phyloP scores from a whole-genome alignment of 352 stramenopile species.

The Pythium rishiriense region DNA sequence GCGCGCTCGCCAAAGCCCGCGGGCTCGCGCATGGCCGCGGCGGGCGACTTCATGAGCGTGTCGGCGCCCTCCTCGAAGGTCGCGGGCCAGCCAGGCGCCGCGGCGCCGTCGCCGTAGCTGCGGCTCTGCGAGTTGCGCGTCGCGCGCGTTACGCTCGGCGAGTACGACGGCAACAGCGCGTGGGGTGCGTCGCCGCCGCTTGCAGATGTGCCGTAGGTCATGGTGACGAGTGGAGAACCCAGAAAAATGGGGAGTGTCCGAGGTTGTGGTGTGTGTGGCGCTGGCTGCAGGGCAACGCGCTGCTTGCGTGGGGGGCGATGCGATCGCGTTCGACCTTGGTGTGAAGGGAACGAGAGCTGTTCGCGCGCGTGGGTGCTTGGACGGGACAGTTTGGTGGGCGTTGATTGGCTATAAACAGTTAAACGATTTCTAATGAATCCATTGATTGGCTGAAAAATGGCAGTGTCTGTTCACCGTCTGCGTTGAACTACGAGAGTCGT shows the following conservation, averaged over 20 bases:
- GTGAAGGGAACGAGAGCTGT: background rate
- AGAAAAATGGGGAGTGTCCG: background rate
- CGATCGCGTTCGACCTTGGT: background rate
- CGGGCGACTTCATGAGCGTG: slow-evolving; percentile 52
- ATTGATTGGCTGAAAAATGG: background rate
- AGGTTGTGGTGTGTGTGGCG: background rate
- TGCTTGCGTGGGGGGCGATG: background rate
- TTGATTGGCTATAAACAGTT: slow-evolving; percentile 9
- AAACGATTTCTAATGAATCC: background rate
- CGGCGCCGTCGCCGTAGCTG: slow-evolving; percentile 27
- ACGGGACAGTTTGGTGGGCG: background rate
- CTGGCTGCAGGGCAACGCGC: background rate
- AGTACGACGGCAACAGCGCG: slow-evolving; percentile 64
- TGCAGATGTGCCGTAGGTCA: slow-evolving; percentile 25
- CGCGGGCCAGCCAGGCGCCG: slow-evolving; percentile 54
- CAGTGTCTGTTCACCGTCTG: background rate
- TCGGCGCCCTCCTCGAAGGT: slow-evolving; percentile 72
- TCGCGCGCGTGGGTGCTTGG: background rate
- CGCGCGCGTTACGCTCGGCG: slow-evolving; percentile 43
- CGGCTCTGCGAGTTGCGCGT: slow-evolving; percentile 24
- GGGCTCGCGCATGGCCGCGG: slow-evolving; percentile 32
- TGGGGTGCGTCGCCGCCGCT: slow-evolving; percentile 15
- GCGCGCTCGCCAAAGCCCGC: slow-evolving; percentile 49
- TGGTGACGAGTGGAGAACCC: background rate
- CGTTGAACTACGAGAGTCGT: background rate